Percentiles rank a stretch among this genome's conserved stretches.
Conservation (phyloP, 768 basidiomycete genomes). For the Mycena venus region DNA sequence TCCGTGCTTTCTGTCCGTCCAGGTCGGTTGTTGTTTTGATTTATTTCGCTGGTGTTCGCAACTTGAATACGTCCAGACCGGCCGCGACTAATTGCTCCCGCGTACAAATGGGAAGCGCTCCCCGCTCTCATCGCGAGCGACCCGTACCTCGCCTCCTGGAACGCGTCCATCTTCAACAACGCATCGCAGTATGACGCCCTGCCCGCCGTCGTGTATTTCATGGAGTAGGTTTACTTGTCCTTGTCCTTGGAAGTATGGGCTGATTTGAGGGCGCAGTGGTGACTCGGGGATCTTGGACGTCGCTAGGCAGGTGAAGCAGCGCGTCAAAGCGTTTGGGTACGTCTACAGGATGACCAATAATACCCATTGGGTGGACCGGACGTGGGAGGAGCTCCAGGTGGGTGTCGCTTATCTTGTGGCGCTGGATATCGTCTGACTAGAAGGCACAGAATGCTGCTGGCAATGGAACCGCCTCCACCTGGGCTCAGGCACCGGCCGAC, state of each 20-base stretch:
- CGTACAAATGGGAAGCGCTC: slow-evolving; percentile 92
- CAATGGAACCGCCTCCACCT: slow-evolving; percentile 67
- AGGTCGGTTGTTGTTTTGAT: background rate
- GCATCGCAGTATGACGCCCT: slow-evolving; percentile 79
- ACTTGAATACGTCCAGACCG: too few relatives aligned
- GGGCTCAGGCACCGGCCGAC: slow-evolving; percentile 71
- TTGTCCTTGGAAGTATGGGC: background rate
- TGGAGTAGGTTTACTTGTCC: slow-evolving; percentile 62
- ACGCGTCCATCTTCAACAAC: slow-evolving; percentile 90
- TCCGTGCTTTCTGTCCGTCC: slow-evolving; percentile 68
- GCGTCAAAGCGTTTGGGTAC: slow-evolving; percentile 94
- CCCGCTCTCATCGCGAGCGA: slow-evolving; percentile 82
- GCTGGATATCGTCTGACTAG: background rate
- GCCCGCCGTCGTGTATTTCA: slow-evolving; percentile 75
- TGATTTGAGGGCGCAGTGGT: slow-evolving; percentile 48
- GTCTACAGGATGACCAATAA: slow-evolving; percentile 93
- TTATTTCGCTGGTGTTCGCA: too few relatives aligned
- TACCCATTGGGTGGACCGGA: slow-evolving; percentile 90
- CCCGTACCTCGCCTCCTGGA: slow-evolving; percentile 91
- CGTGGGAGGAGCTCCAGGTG: slow-evolving; percentile 88
- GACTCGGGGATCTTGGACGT: slow-evolving; percentile 93
- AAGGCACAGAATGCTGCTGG: slow-evolving; percentile 75
- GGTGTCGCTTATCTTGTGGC: slow-evolving; percentile 31
- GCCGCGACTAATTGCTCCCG: slow-evolving; percentile 92
- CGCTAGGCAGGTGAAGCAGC: slow-evolving; percentile 89